phyloP scores from a whole-genome alignment of 495 filamentous ascomycete genomes.

The Trichoderma parareesei region DNA sequence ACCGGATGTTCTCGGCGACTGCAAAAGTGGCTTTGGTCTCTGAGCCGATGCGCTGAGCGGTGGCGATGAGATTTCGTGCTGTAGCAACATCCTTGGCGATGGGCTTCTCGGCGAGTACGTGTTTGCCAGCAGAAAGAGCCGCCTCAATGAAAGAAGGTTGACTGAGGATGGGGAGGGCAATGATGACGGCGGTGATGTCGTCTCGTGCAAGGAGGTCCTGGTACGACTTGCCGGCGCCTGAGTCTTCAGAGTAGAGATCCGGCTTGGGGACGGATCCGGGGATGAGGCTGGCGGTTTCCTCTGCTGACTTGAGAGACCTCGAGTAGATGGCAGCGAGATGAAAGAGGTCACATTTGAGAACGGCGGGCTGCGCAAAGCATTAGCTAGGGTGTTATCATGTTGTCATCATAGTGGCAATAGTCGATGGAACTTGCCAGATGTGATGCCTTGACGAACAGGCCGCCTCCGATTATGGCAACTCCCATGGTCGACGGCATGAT shows the following conservation, averaged over 20 bases:
- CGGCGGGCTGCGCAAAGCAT: slow-evolving; percentile 37
- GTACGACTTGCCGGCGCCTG: slow-evolving; percentile 44
- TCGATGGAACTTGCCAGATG: slow-evolving; percentile 29
- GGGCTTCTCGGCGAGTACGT: slow-evolving; percentile 79
- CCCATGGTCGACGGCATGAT: slow-evolving; percentile 11
- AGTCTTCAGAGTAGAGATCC: slow-evolving; percentile 56
- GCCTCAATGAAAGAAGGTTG: slow-evolving; percentile 52
- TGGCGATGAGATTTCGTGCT: slow-evolving; percentile 53
- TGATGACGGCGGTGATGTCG: slow-evolving; percentile 62
- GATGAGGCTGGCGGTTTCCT: slow-evolving; percentile 26
- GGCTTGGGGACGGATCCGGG: slow-evolving; percentile 25
- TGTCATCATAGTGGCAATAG: not conserved
- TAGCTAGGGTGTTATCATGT: not conserved
- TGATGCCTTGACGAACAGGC: slow-evolving; percentile 39
- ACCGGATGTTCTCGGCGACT: slow-evolving; percentile 75
- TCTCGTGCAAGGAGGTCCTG: slow-evolving; percentile 52
- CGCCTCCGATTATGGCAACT: slow-evolving; percentile 61
- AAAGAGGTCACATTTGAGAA: slow-evolving; percentile 36
- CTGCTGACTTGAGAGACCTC: slow-evolving; percentile 41
- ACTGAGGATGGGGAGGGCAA: slow-evolving; percentile 56
- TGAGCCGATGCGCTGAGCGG: slow-evolving; percentile 45
- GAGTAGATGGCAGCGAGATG: slow-evolving; percentile 56
- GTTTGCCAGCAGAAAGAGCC: slow-evolving; percentile 62
- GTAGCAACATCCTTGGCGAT: slow-evolving; percentile 58
- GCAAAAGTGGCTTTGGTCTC: slow-evolving; percentile 44